Evolutionary conservation across 148 eudicot species (phyloP).

Genomic region (Spergularia marina): DNA sequence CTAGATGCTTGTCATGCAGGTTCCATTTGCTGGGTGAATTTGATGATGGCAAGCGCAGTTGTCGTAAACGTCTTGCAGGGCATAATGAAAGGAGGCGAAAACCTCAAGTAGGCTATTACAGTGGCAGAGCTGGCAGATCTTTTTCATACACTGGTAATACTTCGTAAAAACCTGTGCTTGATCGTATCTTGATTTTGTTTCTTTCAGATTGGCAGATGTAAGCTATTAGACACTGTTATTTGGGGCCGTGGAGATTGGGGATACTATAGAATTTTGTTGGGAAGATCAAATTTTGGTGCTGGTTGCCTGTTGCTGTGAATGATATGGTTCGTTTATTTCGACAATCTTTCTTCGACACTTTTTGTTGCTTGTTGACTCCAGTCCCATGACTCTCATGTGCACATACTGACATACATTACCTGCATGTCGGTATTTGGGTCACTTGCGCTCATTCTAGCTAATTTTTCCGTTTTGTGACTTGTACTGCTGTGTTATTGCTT

Average conservation of each 20-base stretch:
- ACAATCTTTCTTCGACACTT: not conserved
- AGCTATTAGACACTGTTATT: not conserved
- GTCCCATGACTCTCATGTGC: too few species aligned
- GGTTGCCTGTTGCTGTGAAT: not conserved
- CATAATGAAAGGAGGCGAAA: constrained; percentile 88
- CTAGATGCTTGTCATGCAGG: constrained; percentile 39
- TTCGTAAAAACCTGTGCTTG: not conserved
- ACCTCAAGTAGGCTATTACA: constrained; percentile 40
- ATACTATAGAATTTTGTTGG: not conserved
- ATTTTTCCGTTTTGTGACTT: too few species aligned
- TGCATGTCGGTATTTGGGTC: too few species aligned
- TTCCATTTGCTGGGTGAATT: constrained; percentile 80
- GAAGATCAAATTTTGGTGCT: not conserved
- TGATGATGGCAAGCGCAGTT: constrained; percentile 92
- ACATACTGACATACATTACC: too few species aligned
- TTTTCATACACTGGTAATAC: constrained; percentile 39
- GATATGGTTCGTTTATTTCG: not conserved
- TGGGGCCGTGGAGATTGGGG: not conserved
- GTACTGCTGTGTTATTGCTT: not conserved
- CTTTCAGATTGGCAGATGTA: not conserved
- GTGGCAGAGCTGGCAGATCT: constrained; percentile 34
- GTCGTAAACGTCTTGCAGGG: constrained; percentile 89
- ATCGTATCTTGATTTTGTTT: not conserved
- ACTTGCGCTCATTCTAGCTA: too few species aligned
- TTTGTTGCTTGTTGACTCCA: not conserved